These are phyloP conservation scores for Capsicum pubescens DNA, from an alignment of 257 asterid species.

Conservation along the genomic window DNA sequence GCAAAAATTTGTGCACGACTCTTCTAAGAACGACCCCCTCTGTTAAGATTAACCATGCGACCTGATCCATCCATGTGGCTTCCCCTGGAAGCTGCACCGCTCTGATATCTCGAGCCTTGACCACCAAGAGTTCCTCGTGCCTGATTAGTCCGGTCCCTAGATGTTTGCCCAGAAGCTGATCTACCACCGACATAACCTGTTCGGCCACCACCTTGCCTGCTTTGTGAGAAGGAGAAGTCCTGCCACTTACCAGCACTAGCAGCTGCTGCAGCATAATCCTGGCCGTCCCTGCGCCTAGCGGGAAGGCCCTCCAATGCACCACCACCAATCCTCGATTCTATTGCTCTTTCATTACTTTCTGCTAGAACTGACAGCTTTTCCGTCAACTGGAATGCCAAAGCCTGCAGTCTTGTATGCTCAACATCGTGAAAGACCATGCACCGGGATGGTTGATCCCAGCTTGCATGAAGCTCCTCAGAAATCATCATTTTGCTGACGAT, in stretches of 20 bases:
- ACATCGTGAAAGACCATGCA: constrained; percentile 89
- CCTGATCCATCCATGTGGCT: constrained; percentile 65
- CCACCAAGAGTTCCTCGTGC: constrained; percentile 51
- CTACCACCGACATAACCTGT: constrained; percentile 62
- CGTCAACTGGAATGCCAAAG: constrained; percentile 76
- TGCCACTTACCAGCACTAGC: constrained; percentile 76
- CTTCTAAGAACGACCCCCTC: constrained; percentile 60
- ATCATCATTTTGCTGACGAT: constrained; percentile 87
- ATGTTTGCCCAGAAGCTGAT: constrained; percentile 39
- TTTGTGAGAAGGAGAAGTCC: constrained; percentile 71
- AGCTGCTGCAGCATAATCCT: constrained; percentile 72
- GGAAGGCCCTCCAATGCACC: constrained; percentile 87
- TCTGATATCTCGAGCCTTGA: constrained; percentile 57
- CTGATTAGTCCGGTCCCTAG: constrained; percentile 60
- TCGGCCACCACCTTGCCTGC: constrained; percentile 74
- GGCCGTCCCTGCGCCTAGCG: constrained; percentile 82
- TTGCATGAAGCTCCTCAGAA: constrained; percentile 86
- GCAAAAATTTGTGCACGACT: constrained; percentile 8
- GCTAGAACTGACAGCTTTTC: constrained; percentile 84
- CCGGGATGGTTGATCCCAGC: constrained; percentile 91
- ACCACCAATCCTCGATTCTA: constrained; percentile 76
- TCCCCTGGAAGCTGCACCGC: constrained; percentile 58
- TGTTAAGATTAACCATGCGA: constrained; percentile 87
- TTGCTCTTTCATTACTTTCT: constrained; percentile 83
- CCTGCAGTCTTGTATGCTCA: constrained; percentile 77